Base-by-base conservation (phyloP, 805 yeast genomes). In the Ogataea henricii region DNA sequence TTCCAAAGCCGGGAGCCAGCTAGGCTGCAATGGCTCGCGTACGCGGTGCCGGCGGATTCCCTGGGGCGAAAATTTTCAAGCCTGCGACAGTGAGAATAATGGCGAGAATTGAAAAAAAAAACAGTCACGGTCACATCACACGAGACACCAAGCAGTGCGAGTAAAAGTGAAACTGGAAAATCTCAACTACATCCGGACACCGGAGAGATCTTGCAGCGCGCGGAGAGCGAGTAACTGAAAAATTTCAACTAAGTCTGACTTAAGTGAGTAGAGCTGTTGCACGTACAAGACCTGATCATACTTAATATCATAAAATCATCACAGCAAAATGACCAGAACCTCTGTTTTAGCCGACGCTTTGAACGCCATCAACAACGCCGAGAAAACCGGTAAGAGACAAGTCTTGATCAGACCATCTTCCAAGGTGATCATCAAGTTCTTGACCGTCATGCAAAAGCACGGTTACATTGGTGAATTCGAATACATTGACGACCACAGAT, bases 371-470 rank as follows among this genome's bases (percentile, higher is more conserved):
- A 89, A 90, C 94, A 91, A 91, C 78, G 97, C 97, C 79, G 97
- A 91, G 81, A 91, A 90, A 81, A 85, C 96, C 78, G 97, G 97
- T 78, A 91, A 91, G 84, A 88, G 97, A 81, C 97, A 91, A 82
- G 97, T 91, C 69, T 78, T 91, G 74, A 87, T 91, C 79, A 88
- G 97, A 85, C 97, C 97, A 63, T 89, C 97, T 47, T 91, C 97
- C 72, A 91, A 91, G 87, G 97, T 91, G 68, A 90, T 91, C 81
- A 83, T 91, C 86, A 91, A 89, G 80, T 91, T 89, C 81, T 82
- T 91, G 76, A 82, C 89, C 71, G 97, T 91, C 67, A 90, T 91
- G 88, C 97, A 91, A 83, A 89, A 83, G 80, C 97, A 91, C 77
- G 97, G 83, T 70, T 91, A 91, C 94, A 91, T 90, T 80, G 97